Conservation (phyloP, 1,284 basidiomycete species). For the Moesziomyces sp. region DNA sequence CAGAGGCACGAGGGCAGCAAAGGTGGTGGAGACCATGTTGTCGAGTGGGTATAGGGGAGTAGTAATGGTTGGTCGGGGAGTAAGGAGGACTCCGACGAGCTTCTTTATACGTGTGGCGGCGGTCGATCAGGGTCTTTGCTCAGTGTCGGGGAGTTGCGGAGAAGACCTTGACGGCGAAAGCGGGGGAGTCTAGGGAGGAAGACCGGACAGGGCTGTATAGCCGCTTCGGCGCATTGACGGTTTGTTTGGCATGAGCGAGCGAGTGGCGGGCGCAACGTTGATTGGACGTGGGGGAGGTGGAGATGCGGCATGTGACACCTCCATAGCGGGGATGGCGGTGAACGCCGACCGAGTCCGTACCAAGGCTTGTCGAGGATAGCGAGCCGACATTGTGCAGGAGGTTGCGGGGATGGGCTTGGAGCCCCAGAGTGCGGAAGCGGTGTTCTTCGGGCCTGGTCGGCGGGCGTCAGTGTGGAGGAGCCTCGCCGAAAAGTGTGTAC, state of each 20-base stretch:
- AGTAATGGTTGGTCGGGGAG: too few species aligned
- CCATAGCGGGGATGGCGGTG: background rate
- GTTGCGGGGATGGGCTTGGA: background rate
- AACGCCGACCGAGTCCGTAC: conserved; percentile 4
- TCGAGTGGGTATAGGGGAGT: background rate
- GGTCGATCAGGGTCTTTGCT: too few species aligned
- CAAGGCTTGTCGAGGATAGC: background rate
- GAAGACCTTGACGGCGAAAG: too few species aligned
- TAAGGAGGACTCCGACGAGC: background rate
- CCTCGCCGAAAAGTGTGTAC: too few species aligned
- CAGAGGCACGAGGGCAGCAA: conserved; percentile 15
- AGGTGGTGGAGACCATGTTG: conserved; percentile 12
- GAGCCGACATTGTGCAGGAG: background rate
- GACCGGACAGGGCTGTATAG: background rate
- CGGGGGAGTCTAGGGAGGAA: too few species aligned
- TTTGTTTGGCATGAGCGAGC: background rate
- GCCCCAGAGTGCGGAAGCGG: background rate
- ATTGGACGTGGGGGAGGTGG: conserved; percentile 1
- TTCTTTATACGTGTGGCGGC: background rate
- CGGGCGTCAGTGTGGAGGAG: too few species aligned
- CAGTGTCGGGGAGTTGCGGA: too few species aligned
- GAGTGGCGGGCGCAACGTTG: background rate
- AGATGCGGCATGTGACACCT: too few species aligned
- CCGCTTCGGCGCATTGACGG: background rate
- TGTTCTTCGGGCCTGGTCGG: too few species aligned